Base-by-base conservation (phyloP, 257 asterid genomes). In the Salvia splendens region DNA sequence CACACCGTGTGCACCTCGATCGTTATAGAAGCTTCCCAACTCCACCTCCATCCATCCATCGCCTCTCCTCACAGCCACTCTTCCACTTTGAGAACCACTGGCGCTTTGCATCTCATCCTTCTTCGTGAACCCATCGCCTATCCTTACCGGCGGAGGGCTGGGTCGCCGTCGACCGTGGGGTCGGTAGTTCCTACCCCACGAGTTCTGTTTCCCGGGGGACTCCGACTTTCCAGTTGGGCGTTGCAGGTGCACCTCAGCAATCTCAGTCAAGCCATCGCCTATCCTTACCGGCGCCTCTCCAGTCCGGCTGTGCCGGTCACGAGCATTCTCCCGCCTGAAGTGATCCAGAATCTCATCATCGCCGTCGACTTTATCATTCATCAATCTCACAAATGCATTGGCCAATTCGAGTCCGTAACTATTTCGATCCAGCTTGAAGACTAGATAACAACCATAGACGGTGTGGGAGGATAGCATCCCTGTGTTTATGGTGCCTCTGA, bases 11-110 rank as follows among this genome's bases (percentile, higher is more conserved):
- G 56, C 78, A 20, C 80, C 79, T 11, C 5, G 3, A 4, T 51
- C 72, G 12, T 54, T 63, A 4, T 48, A 59, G 28, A 80, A 73
- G 30, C 60, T 60, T 5, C 82, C 85, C 75, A 80, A n/a, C 81
- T 78, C 32, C n/a, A 60, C 16, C 11, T 63, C 68, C 68, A 63
- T 46, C 68, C 68, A 63, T 30, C 57, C 57, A 46, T 46, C 68
- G 5, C 45, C 10, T 62, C 84, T 75, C 41, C 3, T 53, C 16
- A 8, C 32, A 12, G 62, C 63, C 14, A 35, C 12, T 35, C 66
- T 36, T 48, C 78, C 70, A 6, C 6, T 15, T 36, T 41, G 20
- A 60, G 51, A 10, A 16, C 16, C 36, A 40, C 0, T 6, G 1
- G 8, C 20, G n/a, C 33, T 12, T 28, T 67, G 62, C 49, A 75